phyloP scores from a whole-genome alignment of 495 filamentous ascomycete species.

The Penicillium cinerascens region DNA sequence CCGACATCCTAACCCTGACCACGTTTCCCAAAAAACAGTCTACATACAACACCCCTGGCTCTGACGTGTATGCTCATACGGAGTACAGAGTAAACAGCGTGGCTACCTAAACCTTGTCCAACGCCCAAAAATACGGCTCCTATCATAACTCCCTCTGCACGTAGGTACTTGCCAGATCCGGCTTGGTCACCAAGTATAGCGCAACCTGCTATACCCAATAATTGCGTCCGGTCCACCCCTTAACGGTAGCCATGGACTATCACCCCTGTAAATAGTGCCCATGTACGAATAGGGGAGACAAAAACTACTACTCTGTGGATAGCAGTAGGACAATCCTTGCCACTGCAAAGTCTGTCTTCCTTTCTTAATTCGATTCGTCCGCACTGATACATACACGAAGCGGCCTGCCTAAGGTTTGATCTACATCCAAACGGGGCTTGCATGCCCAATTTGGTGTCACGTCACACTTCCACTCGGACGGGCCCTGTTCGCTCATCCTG shows the following conservation, averaged over 20 bases:
- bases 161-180: background rate
- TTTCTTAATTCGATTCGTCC: too few relatives aligned
- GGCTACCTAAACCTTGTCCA: background rate
- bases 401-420: background rate
- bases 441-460: background rate
- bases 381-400: too few relatives aligned
- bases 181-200: background rate
- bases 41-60: background rate
- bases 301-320: too few relatives aligned
- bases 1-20: background rate
- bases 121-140: background rate
- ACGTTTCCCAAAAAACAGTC: background rate
- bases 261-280: too few relatives aligned
- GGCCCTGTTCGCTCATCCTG: background rate
- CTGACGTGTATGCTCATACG: background rate
- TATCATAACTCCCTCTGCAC: background rate
- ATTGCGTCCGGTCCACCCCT: background rate
- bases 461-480: background rate
- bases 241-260: background rate
- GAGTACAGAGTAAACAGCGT: too few relatives aligned
- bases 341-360: background rate
- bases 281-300: too few relatives aligned
- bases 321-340: too few relatives aligned
- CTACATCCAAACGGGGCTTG: background rate
- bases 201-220: background rate